Evolutionary conservation across 2,329 filamentous ascomycete species (phyloP).

Genomic region (Microdochium bolleyi): DNA sequence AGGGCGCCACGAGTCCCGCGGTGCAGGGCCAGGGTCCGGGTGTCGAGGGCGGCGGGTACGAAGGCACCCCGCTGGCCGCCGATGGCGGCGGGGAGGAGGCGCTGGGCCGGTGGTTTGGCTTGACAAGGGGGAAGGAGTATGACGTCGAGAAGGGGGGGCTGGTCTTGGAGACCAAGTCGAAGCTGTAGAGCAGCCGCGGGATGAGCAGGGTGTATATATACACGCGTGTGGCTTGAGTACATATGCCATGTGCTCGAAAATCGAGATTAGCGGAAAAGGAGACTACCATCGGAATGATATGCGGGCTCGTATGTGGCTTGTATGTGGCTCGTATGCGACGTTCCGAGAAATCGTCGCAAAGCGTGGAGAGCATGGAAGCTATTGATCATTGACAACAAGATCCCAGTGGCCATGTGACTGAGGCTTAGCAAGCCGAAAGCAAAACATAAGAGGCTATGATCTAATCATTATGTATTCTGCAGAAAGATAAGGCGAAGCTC

Average conservation of each 20-base stretch:
- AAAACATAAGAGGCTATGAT: neutral
- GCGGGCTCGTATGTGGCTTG: too few relatives aligned
- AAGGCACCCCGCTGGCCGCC: constrained; percentile 46
- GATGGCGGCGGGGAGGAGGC: constrained; percentile 67
- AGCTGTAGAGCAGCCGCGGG: constrained; percentile 21
- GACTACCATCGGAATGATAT: too few relatives aligned
- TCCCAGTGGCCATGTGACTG: too few relatives aligned
- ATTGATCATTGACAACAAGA: too few relatives aligned
- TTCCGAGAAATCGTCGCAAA: too few relatives aligned
- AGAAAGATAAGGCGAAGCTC: neutral
- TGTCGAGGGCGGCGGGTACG: constrained; percentile 61
- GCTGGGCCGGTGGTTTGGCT: constrained; percentile 67
- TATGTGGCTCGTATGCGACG: too few relatives aligned
- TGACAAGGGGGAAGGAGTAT: constrained; percentile 65
- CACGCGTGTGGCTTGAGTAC: neutral
- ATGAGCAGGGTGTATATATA: neutral
- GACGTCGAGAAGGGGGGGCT: constrained; percentile 56
- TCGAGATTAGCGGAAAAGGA: too few relatives aligned
- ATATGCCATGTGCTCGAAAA: neutral
- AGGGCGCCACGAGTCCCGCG: constrained; percentile 27
- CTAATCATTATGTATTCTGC: constrained; percentile 1
- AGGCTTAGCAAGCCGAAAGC: too few relatives aligned
- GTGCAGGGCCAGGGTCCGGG: constrained; percentile 57
- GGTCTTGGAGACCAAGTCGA: constrained; percentile 38
- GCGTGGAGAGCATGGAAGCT: too few relatives aligned